These are phyloP conservation scores for Lipomyces yamadae DNA, from an alignment of 805 yeast genomes.

Conservation along the genomic window DNA sequence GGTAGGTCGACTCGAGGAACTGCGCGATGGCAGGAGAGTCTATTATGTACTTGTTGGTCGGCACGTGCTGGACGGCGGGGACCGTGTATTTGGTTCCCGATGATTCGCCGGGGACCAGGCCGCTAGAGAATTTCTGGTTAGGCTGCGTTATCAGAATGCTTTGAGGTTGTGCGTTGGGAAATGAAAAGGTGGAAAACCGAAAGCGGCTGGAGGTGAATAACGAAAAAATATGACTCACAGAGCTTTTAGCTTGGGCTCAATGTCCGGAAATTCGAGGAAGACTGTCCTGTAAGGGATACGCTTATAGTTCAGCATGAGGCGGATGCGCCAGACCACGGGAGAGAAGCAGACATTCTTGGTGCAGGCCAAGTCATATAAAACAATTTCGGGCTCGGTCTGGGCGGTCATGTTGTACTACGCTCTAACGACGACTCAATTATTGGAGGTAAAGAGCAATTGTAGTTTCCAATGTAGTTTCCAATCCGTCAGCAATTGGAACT, in stretches of 20 bases:
- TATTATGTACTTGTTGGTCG: neutral
- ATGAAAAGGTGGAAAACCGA: too few species aligned
- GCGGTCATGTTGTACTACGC: neutral
- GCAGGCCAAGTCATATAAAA: slow-evolving; percentile 19
- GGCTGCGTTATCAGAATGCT: neutral
- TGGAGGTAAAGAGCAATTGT: neutral
- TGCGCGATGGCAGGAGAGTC: slow-evolving; percentile 13
- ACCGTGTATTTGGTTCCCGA: slow-evolving; percentile 7
- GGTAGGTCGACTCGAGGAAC: slow-evolving; percentile 8
- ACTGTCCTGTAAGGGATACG: slow-evolving; percentile 11
- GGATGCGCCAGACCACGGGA: slow-evolving; percentile 13
- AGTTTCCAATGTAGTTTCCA: neutral
- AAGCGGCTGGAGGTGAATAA: too few species aligned
- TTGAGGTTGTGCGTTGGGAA: neutral
- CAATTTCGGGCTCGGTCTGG: slow-evolving; percentile 7
- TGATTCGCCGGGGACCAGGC: slow-evolving; percentile 6
- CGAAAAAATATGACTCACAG: slow-evolving; percentile 5
- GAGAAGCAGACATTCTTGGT: slow-evolving; percentile 10
- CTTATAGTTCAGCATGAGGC: slow-evolving; percentile 14
- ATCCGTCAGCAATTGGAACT: neutral
- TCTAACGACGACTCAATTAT: neutral
- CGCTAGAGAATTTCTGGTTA: neutral
- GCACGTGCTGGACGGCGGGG: slow-evolving; percentile 4
- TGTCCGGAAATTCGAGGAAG: slow-evolving; percentile 16
- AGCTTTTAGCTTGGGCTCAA: slow-evolving; percentile 8